Evolutionary conservation across 306 rosid genomes (phyloP), one percentile per base, ranked within the genome.

Genomic region (Citrullus mucosospermus): DNA sequence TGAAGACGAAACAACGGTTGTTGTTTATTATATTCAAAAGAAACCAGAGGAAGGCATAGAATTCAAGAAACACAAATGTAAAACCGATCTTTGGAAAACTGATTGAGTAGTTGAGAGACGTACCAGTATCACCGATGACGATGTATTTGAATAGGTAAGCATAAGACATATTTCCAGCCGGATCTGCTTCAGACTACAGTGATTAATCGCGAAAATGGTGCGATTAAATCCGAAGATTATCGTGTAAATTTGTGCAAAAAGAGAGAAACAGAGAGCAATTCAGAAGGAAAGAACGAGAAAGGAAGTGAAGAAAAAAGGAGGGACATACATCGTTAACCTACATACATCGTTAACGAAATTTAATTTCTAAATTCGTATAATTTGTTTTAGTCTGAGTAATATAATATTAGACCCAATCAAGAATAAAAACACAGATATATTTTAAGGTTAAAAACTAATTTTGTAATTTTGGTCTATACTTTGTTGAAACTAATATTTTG

Each of bases 61-160:
- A 68, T 68, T n/a, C 16, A 9, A 18, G 74, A n/a, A 67, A 67
- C 10, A 67, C 16, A 15, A 46, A 44, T 44, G 76, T 5, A 73
- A 25, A 48, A 73, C 8, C 77, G 38, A 50, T 72, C 25, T 20
- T 69, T 6, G 15, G 56, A 62, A 41, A 15, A 46, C 3, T 17
- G 20, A 55, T 17, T 17, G 3, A 56, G 8, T 25, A 38, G 32
- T 32, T 74, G 68, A 74, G 56, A 57, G 36, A 69, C 34, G 18
- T 90, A 95, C 99, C 99, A 50, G 99, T 95, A 78, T 95, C 99
- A 25, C 99, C 99, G 87, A 95, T 95, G 89, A 95, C 90, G 87
- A 95, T 95, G 85, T 95, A 95, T 85, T 95, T 95, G 97, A 95
- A 95, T 22, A 95, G 96, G 32, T 95, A 95, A 0, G 99, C 99